Evolutionary conservation across 2,329 filamentous ascomycete species (phyloP).

Genomic region (Alternaria sp.): DNA sequence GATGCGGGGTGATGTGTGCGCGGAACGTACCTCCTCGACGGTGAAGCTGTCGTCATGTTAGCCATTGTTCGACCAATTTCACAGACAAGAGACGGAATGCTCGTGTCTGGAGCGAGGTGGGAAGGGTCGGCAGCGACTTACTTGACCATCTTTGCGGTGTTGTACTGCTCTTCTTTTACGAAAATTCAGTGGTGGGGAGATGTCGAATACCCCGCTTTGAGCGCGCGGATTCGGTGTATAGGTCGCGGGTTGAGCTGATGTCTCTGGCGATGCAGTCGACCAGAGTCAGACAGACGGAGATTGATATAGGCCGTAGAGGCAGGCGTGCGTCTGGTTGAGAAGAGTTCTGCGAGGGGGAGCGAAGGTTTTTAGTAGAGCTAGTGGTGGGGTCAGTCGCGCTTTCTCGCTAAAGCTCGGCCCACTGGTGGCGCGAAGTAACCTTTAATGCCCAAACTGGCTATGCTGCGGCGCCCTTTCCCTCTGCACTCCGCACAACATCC

Average conservation of each 20-base stretch:
- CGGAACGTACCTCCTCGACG: slow-evolving; percentile 77
- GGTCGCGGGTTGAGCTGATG: slow-evolving; percentile 32
- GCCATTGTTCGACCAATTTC: slow-evolving; percentile 35
- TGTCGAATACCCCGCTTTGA: slow-evolving; percentile 49
- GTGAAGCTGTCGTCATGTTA: slow-evolving; percentile 83
- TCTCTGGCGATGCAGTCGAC: slow-evolving; percentile 45
- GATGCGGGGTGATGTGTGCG: slow-evolving; percentile 32
- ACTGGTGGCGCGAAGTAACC: slow-evolving; percentile 24
- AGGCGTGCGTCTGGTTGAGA: slow-evolving; percentile 27
- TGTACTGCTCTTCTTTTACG: slow-evolving; percentile 50
- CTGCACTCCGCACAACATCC: background rate
- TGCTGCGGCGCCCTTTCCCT: slow-evolving; percentile 24
- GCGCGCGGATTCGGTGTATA: slow-evolving; percentile 32
- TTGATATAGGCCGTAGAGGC: slow-evolving; percentile 33
- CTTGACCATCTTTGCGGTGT: slow-evolving; percentile 99
- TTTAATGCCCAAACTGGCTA: slow-evolving; percentile 13
- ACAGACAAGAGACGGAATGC: background rate
- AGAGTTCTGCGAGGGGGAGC: slow-evolving; percentile 23
- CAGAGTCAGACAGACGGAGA: slow-evolving; percentile 41
- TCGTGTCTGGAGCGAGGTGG: background rate
- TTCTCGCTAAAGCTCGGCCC: slow-evolving; percentile 25
- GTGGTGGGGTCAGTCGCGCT: slow-evolving; percentile 26
- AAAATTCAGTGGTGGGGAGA: slow-evolving; percentile 47
- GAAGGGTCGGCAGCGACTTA: slow-evolving; percentile 66
- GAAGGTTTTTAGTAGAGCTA: slow-evolving; percentile 26